Percentiles rank a stretch among this genome's conserved stretches.
These are phyloP conservation scores for Raphanus sativus DNA, from an alignment of 345 rosid species.

Conservation along the genomic window DNA sequence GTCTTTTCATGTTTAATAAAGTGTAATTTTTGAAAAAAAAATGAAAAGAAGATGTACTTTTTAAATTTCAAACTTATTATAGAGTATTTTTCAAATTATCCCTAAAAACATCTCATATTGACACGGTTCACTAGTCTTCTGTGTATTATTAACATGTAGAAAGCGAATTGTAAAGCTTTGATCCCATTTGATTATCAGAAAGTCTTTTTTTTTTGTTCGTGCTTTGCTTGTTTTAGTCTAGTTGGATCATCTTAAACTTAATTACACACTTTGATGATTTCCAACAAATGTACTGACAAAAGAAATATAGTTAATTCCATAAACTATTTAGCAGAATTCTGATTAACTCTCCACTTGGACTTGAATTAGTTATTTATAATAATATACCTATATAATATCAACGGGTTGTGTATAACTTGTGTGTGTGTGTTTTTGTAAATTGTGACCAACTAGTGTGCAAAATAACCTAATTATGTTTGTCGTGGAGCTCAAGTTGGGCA, in stretches of 20 bases:
- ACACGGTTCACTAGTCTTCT: background rate
- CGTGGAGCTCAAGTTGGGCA: conserved; percentile 6
- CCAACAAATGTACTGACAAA: background rate
- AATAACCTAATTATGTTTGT: conserved; percentile 10
- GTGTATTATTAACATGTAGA: background rate
- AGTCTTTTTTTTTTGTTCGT: background rate
- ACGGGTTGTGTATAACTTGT: background rate
- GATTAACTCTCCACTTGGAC: background rate
- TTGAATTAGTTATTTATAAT: background rate
- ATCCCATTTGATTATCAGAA: background rate
- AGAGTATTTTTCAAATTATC: no score
- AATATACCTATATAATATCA: background rate
- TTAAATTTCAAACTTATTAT: no score
- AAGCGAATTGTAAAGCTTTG: background rate
- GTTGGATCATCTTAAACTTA: background rate
- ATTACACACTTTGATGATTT: background rate
- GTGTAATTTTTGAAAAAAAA: no score
- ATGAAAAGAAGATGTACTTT: no score
- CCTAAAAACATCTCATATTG: background rate
- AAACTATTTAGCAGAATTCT: background rate
- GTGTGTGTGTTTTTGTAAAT: background rate
- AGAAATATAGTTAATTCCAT: background rate
- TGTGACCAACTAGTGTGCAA: conserved; percentile 4
- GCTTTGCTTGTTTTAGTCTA: background rate
- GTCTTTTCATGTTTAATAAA: no score